Conservation (phyloP, 2,329 filamentous ascomycete species). For the Seiridium cupressi region DNA sequence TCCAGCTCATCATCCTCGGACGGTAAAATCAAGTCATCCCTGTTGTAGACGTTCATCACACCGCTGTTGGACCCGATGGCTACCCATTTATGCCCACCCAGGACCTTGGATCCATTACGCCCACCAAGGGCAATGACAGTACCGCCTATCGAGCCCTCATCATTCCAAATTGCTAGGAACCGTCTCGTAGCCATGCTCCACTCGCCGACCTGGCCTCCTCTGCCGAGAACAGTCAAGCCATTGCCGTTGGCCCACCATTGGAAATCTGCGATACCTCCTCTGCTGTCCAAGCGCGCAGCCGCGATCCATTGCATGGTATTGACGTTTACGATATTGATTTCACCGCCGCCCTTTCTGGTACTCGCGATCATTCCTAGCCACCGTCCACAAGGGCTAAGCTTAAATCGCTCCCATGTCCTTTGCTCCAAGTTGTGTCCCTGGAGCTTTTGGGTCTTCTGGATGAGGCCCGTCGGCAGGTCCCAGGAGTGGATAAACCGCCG, state of each 20-base stretch:
- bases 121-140: slow-evolving; percentile 81
- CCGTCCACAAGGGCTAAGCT: slow-evolving; percentile 79
- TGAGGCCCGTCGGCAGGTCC: slow-evolving; percentile 77
- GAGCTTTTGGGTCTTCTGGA: slow-evolving; percentile 79
- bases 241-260: slow-evolving; percentile 87
- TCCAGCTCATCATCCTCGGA: slow-evolving; percentile 38
- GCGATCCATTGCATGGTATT: slow-evolving; percentile 83
- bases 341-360: slow-evolving; percentile 79
- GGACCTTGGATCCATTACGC: slow-evolving; percentile 52
- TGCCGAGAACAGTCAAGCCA: slow-evolving; percentile 79
- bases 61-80: slow-evolving; percentile 83
- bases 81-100: slow-evolving; percentile 86
- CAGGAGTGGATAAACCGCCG: slow-evolving; percentile 92
- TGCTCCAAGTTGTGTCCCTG: slow-evolving; percentile 79
- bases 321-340: slow-evolving; percentile 81
- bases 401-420: slow-evolving; percentile 87
- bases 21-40: slow-evolving; percentile 56
- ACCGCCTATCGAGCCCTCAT: slow-evolving; percentile 84
- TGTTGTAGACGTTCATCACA: slow-evolving; percentile 92
- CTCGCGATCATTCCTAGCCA: slow-evolving; percentile 84
- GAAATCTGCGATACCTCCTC: slow-evolving; percentile 84
- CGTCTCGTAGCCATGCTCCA: slow-evolving; percentile 70
- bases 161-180: slow-evolving; percentile 80
- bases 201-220: slow-evolving; percentile 87
- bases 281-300: slow-evolving; percentile 77